These are phyloP conservation scores for Hypoxylon sp. DNA, from an alignment of 2,329 filamentous ascomycete genomes.

Conservation along the genomic window DNA sequence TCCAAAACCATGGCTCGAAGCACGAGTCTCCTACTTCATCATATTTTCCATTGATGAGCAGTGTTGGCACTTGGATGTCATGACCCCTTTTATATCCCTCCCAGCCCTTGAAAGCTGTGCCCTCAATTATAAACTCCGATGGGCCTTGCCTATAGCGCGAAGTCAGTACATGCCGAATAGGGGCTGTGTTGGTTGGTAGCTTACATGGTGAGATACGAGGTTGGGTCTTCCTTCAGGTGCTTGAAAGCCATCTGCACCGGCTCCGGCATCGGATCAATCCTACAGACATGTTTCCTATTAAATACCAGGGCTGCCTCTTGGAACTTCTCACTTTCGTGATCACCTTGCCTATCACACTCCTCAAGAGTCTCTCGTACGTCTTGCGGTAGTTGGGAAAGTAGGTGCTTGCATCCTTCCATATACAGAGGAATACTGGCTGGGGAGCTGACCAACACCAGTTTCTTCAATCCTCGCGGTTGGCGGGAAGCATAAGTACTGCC, in stretches of 20 bases:
- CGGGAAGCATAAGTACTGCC: constrained; percentile 20
- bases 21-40: constrained; percentile 30
- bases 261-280: constrained; percentile 20
- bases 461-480: constrained; percentile 23
- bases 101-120: constrained; percentile 34
- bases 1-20: constrained; percentile 38
- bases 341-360: constrained; percentile 23
- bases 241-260: constrained; percentile 20
- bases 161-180: not conserved
- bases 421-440: constrained; percentile 31
- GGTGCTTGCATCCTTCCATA: constrained; percentile 17
- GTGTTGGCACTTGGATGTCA: constrained; percentile 31
- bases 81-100: constrained; percentile 30
- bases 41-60: constrained; percentile 32
- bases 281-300: constrained; percentile 27
- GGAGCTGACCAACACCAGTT: constrained; percentile 20
- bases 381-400: constrained; percentile 17
- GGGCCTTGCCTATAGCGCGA: constrained; percentile 26
- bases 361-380: constrained; percentile 27
- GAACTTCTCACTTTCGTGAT: constrained; percentile 30
- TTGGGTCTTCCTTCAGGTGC: constrained; percentile 29
- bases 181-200: not conserved
- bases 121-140: constrained; percentile 33
- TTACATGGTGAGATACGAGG: constrained; percentile 26
- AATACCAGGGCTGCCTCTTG: constrained; percentile 25